Evolutionary conservation across 495 filamentous ascomycete species (phyloP).

Genomic region (Astrothelium macrocarpum): DNA sequence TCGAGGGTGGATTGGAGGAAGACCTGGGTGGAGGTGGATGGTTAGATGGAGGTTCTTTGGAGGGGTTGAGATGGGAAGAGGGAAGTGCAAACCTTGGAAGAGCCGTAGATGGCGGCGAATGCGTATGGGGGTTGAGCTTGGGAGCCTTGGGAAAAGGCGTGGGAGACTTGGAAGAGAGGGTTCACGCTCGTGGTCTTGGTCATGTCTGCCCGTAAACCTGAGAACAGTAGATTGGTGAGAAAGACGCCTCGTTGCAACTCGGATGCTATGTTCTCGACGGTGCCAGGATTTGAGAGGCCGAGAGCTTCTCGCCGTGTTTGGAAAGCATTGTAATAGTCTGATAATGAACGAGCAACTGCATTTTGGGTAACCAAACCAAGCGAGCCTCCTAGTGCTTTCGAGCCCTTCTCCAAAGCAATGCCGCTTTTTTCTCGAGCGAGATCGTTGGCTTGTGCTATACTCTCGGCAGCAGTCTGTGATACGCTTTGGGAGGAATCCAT

Average conservation of each 20-base stretch:
- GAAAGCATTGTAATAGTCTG: slow-evolving; percentile 74
- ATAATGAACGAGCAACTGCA: slow-evolving; percentile 54
- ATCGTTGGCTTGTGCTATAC: not conserved
- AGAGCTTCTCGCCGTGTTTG: slow-evolving; percentile 75
- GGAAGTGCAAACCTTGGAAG: slow-evolving; percentile 64
- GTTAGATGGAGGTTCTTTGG: not conserved
- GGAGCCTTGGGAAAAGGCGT: slow-evolving; percentile 86
- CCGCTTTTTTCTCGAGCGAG: not conserved
- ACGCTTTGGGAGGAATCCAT: not conserved
- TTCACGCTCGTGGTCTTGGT: slow-evolving; percentile 88
- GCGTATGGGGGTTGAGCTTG: slow-evolving; percentile 84
- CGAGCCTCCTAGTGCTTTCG: slow-evolving; percentile 29
- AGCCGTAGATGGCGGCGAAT: slow-evolving; percentile 88
- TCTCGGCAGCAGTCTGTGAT: not conserved
- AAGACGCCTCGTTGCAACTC: slow-evolving; percentile 95
- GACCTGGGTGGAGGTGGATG: slow-evolving; percentile 43
- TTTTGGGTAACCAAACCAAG: slow-evolving; percentile 64
- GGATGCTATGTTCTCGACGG: slow-evolving; percentile 78
- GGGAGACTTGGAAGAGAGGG: slow-evolving; percentile 93
- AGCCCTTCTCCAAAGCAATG: slow-evolving; percentile 38
- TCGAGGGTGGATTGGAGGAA: slow-evolving; percentile 94
- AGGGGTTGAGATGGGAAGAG: not conserved
- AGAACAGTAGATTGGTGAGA: slow-evolving; percentile 89
- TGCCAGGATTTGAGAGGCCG: slow-evolving; percentile 83
- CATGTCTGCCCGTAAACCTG: slow-evolving; percentile 86